These are phyloP conservation scores for Camellia granthamiana DNA, from an alignment of 148 eudicot genomes.

Conservation along the genomic window DNA sequence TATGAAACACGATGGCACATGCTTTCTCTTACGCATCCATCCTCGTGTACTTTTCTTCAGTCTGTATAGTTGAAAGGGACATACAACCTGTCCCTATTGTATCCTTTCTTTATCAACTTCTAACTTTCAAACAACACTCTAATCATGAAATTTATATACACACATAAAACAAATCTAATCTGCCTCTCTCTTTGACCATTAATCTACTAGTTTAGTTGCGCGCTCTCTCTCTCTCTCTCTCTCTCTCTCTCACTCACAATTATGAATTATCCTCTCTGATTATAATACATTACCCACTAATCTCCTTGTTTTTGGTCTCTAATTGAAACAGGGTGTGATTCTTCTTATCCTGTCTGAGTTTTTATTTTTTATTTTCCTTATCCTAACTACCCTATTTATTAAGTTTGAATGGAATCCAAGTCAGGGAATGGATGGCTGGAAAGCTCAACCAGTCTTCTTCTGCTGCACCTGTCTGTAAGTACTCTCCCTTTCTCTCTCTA, in stretches of 20 bases:
- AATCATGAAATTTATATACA: not conserved
- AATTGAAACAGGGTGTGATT: not conserved
- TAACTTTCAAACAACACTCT: slow-evolving; percentile 9
- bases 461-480: slow-evolving; percentile 38
- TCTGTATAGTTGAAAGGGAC: slow-evolving; percentile 12
- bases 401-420: slow-evolving; percentile 38
- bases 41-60: slow-evolving; percentile 3
- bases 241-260: no score
- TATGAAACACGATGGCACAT: slow-evolving; percentile 24
- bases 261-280: no score
- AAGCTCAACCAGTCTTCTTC: slow-evolving; percentile 51
- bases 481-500: slow-evolving; percentile 13
- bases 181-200: not conserved
- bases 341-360: not conserved
- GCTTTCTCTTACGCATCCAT: slow-evolving; percentile 12
- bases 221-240: no score
- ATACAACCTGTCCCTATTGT: slow-evolving; percentile 20
- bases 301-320: no score
- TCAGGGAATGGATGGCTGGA: slow-evolving; percentile 64
- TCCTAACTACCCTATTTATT: slow-evolving; percentile 5
- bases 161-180: not conserved
- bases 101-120: slow-evolving; percentile 6
- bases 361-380: not conserved
- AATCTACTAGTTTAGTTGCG: not conserved
- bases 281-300: no score